Evolutionary conservation across 1,139 yeast species (phyloP).

Genomic region (Hanseniaspora gamundiae): DNA sequence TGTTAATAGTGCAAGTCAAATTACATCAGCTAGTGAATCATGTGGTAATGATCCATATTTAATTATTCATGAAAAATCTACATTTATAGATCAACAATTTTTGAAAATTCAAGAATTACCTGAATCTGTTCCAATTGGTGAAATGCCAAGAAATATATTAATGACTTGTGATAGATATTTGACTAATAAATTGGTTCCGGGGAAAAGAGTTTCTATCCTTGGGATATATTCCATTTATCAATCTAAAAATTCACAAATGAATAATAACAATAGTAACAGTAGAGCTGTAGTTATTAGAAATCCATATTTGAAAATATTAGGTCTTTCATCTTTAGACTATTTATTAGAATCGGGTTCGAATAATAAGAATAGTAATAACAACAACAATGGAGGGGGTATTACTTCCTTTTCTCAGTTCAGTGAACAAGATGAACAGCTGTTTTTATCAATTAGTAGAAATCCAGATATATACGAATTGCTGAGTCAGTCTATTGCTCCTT

Average conservation of each 20-base stretch:
- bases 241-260: conserved; percentile 41
- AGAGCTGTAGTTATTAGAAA: conserved; percentile 74
- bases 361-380: neutral
- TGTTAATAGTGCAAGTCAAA: conserved; percentile 6
- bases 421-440: conserved; percentile 91
- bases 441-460: conserved; percentile 62
- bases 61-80: conserved; percentile 85
- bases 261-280: conserved; percentile 23
- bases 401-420: conserved; percentile 45
- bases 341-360: neutral
- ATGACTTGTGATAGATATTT: conserved; percentile 82
- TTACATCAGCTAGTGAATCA: conserved; percentile 26
- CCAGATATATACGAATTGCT: conserved; percentile 79
- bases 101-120: conserved; percentile 92
- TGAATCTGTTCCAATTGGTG: conserved; percentile 97
- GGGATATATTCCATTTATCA: conserved; percentile 91
- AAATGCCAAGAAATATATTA: conserved; percentile 90
- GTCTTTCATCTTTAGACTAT: conserved; percentile 60
- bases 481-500: conserved; percentile 89
- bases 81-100: conserved; percentile 88
- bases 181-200: conserved; percentile 88
- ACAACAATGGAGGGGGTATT: conserved; percentile 35
- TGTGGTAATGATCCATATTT: conserved; percentile 91
- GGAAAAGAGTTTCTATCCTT: conserved; percentile 80
- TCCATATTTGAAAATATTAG: conserved; percentile 81